phyloP scores from a whole-genome alignment of 2,329 filamentous ascomycete genomes.

The Alternaria sp. region DNA sequence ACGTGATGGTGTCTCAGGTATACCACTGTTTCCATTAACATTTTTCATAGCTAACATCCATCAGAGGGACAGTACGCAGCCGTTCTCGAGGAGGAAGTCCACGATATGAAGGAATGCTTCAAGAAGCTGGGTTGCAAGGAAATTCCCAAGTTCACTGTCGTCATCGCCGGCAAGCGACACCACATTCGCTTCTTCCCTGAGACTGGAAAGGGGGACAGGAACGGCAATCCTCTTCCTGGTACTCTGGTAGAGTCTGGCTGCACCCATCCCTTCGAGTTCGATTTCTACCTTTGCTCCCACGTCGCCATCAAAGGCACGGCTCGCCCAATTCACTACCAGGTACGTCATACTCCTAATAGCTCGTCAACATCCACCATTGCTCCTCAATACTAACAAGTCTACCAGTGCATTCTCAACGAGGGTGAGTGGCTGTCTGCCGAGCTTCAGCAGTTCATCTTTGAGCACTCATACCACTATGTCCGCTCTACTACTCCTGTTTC shows the following conservation, averaged over 20 bases:
- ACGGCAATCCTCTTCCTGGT: constrained; percentile 84
- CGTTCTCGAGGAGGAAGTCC: constrained; percentile 81
- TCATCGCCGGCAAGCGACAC: constrained; percentile 92
- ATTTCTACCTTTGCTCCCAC: constrained; percentile 80
- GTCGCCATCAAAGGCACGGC: constrained; percentile 93
- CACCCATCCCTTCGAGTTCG: constrained; percentile 90
- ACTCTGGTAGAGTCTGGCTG: constrained; percentile 88
- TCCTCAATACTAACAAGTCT: no score
- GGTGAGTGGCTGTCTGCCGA: constrained; percentile 71
- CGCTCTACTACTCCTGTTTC: constrained; percentile 94
- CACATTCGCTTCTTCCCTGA: constrained; percentile 88
- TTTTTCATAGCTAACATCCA: background rate
- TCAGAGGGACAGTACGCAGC: constrained; percentile 70
- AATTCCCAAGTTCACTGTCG: constrained; percentile 77
- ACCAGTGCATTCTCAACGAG: constrained; percentile 84
- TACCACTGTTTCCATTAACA: no score
- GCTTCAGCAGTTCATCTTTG: constrained; percentile 89
- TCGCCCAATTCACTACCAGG: constrained; percentile 82
- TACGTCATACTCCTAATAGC: no score
- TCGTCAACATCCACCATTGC: no score
- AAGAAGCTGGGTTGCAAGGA: constrained; percentile 49
- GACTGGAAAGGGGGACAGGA: constrained; percentile 69
- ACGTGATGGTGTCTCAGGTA: constrained; percentile 81
- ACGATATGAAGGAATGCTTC: constrained; percentile 72
- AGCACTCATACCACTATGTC: constrained; percentile 93